These are phyloP conservation scores for Sporothrix brunneoviolacea DNA, from an alignment of 2,329 filamentous ascomycete species.

Conservation along the genomic window DNA sequence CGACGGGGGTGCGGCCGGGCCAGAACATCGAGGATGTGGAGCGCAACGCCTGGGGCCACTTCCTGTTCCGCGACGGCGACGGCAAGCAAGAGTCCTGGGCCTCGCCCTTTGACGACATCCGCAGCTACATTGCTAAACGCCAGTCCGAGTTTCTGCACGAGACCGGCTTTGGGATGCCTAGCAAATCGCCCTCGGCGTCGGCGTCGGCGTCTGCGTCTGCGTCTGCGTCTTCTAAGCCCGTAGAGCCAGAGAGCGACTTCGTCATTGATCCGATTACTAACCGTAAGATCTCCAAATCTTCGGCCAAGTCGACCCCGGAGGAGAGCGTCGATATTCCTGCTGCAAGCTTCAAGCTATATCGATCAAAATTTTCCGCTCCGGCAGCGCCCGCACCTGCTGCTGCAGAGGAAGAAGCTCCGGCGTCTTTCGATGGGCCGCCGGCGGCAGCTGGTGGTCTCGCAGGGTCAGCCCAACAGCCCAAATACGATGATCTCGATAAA, in stretches of 20 bases:
- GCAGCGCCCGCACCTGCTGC: neutral
- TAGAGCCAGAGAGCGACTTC: constrained; percentile 26
- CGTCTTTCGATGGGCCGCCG: no score
- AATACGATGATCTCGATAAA: no score
- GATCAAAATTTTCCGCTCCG: constrained; percentile 27
- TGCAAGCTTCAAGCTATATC: constrained; percentile 28
- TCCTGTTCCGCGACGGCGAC: constrained; percentile 30
- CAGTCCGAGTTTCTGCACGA: constrained; percentile 15
- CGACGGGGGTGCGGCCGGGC: constrained; percentile 32
- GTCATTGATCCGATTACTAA: constrained; percentile 56
- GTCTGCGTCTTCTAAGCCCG: neutral
- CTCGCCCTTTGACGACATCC: constrained; percentile 28
- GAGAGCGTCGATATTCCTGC: constrained; percentile 21
- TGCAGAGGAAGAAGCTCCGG: no score
- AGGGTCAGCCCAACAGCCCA: no score
- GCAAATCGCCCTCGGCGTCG: neutral
- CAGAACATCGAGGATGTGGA: constrained; percentile 40
- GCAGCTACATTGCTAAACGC: constrained; percentile 26
- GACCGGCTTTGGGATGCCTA: neutral
- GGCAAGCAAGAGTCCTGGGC: constrained; percentile 24
- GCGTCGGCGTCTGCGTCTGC: constrained; percentile 17
- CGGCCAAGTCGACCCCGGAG: constrained; percentile 18
- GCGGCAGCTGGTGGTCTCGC: no score
- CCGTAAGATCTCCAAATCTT: constrained; percentile 36
- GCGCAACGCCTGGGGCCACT: constrained; percentile 36